phyloP scores from a whole-genome alignment of 192 early-diverging fungal genomes.

The Backusella psychrophila region DNA sequence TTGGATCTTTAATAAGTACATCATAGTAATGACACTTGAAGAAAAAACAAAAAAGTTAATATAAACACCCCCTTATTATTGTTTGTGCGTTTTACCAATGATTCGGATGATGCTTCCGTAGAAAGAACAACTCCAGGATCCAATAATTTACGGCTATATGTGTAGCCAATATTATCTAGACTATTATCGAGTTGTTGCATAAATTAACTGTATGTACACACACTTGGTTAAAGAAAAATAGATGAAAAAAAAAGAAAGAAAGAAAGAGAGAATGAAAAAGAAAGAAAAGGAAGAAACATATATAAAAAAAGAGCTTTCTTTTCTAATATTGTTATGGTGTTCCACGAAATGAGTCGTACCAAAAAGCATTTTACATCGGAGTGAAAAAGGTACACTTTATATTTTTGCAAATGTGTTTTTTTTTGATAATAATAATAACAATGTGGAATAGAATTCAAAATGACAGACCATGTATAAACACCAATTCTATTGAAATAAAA shows the following conservation, averaged over 20 bases:
- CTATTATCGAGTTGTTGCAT: constrained; percentile 9
- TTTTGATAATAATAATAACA: neutral
- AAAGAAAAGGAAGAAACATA: neutral
- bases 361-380: neutral
- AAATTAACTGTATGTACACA: neutral
- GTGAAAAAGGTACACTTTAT: neutral
- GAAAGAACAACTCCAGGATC: neutral
- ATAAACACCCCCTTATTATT: neutral
- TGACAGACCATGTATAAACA: neutral
- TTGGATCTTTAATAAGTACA: constrained; percentile 4
- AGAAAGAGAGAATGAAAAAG: neutral
- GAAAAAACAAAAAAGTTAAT: neutral
- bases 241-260: neutral
- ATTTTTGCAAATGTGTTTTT: neutral
- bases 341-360: neutral
- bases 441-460: neutral
- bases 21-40: constrained; percentile 13
- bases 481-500: neutral
- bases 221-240: neutral
- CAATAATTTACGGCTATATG: constrained; percentile 2
- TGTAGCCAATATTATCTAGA: constrained; percentile 11
- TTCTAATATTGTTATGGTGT: neutral
- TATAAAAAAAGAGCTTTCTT: neutral
- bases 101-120: neutral
- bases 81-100: constrained; percentile 5